phyloP scores from a whole-genome alignment of 202 grass and related monocot species.

The Thinopyrum obtusiflorum region DNA sequence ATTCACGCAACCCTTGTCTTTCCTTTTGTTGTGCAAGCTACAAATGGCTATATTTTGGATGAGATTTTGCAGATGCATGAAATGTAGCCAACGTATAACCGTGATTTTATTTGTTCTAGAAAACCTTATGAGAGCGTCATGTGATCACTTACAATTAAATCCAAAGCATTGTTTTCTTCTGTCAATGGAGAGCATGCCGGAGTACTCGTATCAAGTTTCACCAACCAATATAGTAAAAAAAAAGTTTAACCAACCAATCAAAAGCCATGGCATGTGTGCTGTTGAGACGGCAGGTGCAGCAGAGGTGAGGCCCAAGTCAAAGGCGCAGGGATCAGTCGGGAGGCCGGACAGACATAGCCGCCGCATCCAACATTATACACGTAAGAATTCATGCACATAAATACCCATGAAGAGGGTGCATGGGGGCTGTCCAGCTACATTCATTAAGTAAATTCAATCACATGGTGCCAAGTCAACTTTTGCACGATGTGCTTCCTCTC shows the following conservation, averaged over 20 bases:
- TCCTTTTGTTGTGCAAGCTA: neutral
- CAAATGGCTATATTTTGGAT: neutral
- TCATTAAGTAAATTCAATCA: no score
- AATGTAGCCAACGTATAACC: neutral
- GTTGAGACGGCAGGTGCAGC: neutral
- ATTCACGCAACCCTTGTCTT: neutral
- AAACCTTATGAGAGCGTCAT: neutral
- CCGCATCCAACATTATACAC: neutral
- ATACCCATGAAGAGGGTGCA: no score
- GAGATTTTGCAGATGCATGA: neutral
- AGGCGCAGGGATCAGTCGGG: neutral
- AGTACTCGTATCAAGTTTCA: slow-evolving; percentile 2
- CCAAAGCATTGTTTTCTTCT: no score
- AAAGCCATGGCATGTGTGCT: neutral
- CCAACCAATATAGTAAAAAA: neutral
- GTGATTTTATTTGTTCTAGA: neutral
- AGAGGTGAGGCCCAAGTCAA: neutral
- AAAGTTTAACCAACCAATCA: neutral
- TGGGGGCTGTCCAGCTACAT: no score
- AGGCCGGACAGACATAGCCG: neutral
- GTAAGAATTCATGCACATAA: no score
- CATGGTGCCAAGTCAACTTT: no score
- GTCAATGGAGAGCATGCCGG: neutral
- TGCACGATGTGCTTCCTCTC: no score
- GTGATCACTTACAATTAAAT: no score